phyloP scores from a whole-genome alignment of 192 early-diverging fungal species.

The Umbelopsis vinacea region DNA sequence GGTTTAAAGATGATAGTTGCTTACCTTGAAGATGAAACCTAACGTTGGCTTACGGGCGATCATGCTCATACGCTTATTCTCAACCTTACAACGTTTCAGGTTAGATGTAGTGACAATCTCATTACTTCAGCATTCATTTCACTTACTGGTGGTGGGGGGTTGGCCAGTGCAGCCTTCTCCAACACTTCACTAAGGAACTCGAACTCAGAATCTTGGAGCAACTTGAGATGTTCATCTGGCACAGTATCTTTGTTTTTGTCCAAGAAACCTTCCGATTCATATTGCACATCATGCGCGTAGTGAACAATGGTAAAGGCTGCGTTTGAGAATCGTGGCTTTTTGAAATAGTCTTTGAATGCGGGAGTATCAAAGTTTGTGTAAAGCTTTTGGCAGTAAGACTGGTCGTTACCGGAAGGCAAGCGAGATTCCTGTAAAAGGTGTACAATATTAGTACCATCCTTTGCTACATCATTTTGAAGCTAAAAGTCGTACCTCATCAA shows the following conservation, averaged over 20 bases:
- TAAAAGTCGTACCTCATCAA: slow-evolving; percentile 85
- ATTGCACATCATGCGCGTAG: slow-evolving; percentile 94
- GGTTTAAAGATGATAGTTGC: not conserved
- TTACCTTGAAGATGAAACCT: slow-evolving; percentile 90
- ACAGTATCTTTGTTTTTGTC: slow-evolving; percentile 99
- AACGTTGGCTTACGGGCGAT: slow-evolving; percentile 83
- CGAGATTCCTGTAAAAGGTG: slow-evolving; percentile 51
- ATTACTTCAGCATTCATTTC: not conserved
- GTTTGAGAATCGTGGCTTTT: slow-evolving; percentile 91
- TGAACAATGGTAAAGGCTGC: slow-evolving; percentile 91
- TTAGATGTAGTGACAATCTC: not conserved
- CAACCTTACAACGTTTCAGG: slow-evolving; percentile 6
- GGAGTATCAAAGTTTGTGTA: slow-evolving; percentile 78
- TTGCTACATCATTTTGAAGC: not conserved
- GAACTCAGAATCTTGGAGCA: slow-evolving; percentile 78
- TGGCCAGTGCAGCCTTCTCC: slow-evolving; percentile 49
- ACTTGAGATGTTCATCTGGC: slow-evolving; percentile 84
- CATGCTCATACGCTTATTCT: slow-evolving; percentile 55
- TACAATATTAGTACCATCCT: not conserved
- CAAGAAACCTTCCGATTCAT: slow-evolving; percentile 94
- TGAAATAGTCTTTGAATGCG: slow-evolving; percentile 78
- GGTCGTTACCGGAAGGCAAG: slow-evolving; percentile 87
- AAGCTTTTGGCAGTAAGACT: slow-evolving; percentile 85
- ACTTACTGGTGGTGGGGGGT: slow-evolving; percentile 42
- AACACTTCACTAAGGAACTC: slow-evolving; percentile 84